Evolutionary conservation across 306 rosid genomes (phyloP).

Genomic region (Pyrus pyrifolia): DNA sequence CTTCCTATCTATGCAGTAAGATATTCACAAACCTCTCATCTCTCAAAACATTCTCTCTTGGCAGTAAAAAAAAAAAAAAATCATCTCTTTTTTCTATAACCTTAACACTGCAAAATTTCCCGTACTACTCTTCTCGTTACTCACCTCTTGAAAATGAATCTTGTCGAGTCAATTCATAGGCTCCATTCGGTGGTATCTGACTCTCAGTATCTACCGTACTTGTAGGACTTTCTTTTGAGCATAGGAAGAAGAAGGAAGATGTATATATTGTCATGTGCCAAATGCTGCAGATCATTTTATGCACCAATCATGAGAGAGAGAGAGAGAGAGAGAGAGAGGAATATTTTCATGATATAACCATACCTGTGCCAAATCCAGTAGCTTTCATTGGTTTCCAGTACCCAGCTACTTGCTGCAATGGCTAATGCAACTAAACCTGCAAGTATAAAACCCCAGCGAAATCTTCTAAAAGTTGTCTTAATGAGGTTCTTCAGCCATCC

Average conservation of each 20-base stretch:
- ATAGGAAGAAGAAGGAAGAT: constrained; percentile 74
- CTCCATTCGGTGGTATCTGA: constrained; percentile 17
- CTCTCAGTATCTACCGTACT: constrained; percentile 15
- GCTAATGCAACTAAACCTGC: constrained; percentile 63
- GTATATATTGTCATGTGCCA: constrained; percentile 85
- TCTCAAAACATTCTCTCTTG: background rate
- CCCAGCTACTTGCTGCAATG: constrained; percentile 81
- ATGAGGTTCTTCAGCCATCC: constrained; percentile 52
- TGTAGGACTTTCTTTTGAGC: constrained; percentile 41
- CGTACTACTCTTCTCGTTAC: background rate
- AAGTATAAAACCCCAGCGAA: constrained; percentile 64
- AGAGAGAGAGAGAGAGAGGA: constrained; percentile 14
- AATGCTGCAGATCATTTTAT: constrained; percentile 51
- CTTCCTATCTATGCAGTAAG: background rate
- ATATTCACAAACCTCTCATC: background rate
- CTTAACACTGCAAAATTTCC: background rate
- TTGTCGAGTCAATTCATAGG: constrained; percentile 42
- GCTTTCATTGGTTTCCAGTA: constrained; percentile 60
- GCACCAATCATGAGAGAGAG: constrained; percentile 1
- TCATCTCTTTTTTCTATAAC: background rate
- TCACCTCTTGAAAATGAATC: constrained; percentile 29
- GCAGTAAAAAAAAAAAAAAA: background rate
- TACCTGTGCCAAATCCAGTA: constrained; percentile 99
- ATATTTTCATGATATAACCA: background rate
- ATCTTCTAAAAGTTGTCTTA: constrained; percentile 51